phyloP scores from a whole-genome alignment of 2,329 filamentous ascomycete species.

The Raffaelea albimanens region DNA sequence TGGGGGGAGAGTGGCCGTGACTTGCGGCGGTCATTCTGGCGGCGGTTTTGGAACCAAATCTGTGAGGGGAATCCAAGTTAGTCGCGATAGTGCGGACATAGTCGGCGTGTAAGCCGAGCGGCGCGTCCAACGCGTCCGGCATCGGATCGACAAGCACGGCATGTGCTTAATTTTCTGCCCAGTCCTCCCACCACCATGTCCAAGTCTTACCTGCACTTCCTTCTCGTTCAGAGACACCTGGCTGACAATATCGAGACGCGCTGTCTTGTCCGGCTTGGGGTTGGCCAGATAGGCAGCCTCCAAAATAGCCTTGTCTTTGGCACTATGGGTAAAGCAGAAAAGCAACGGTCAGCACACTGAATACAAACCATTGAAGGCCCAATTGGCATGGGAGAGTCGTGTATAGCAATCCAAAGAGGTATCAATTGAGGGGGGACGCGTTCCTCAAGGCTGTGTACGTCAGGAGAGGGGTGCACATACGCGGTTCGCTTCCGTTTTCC shows the following conservation, averaged over 20 bases:
- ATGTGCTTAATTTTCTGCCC: too few relatives aligned
- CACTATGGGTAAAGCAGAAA: constrained; percentile 37
- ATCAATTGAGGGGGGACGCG: constrained; percentile 1
- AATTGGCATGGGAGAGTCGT: neutral
- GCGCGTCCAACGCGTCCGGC: too few relatives aligned
- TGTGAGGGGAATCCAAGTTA: constrained; percentile 26
- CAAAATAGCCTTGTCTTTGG: constrained; percentile 80
- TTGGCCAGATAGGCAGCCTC: constrained; percentile 79
- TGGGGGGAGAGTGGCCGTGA: constrained; percentile 72
- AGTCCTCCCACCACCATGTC: too few relatives aligned
- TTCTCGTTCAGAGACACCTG: constrained; percentile 87
- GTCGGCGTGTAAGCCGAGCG: too few relatives aligned
- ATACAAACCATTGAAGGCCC: neutral
- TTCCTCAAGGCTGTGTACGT: neutral
- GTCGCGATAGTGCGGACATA: too few relatives aligned
- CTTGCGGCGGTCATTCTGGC: constrained; percentile 86
- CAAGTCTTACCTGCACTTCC: constrained; percentile 74
- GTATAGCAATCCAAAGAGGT: too few relatives aligned
- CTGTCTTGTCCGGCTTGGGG: constrained; percentile 83
- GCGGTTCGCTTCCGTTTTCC: constrained; percentile 54
- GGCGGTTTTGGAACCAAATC: constrained; percentile 97
- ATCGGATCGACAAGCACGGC: too few relatives aligned
- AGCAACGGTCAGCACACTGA: neutral
- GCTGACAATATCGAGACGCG: constrained; percentile 74
- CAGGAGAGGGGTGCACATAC: constrained; percentile 32